Evolutionary conservation across 1,139 yeast species (phyloP).

Genomic region (Magnusiomyces fungicola): DNA sequence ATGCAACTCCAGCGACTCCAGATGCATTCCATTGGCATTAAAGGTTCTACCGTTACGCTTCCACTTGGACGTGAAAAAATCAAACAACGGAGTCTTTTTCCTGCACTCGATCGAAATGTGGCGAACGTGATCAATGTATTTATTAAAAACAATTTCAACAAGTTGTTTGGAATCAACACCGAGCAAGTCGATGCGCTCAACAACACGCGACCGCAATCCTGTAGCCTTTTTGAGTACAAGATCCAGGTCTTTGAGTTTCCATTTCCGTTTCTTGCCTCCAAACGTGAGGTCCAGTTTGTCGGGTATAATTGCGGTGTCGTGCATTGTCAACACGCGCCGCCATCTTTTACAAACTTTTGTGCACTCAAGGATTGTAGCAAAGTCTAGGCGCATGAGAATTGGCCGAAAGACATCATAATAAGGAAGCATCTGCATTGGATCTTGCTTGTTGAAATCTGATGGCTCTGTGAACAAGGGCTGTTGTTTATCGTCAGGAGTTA

Average conservation of each 20-base stretch:
- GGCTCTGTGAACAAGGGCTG: background rate
- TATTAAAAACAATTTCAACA: background rate
- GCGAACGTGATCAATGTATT: background rate
- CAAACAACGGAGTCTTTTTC: background rate
- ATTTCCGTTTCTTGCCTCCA: background rate
- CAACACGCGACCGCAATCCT: background rate
- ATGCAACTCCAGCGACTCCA: background rate
- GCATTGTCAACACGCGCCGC: background rate
- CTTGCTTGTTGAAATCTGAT: background rate
- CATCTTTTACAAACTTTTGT: background rate
- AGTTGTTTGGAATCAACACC: background rate
- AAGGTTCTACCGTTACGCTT: too few relatives aligned
- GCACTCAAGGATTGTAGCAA: background rate
- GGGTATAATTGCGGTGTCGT: background rate
- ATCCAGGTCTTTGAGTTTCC: conserved; percentile 2
- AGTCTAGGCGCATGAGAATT: background rate
- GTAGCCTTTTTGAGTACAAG: background rate
- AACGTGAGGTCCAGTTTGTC: background rate
- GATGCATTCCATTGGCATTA: too few relatives aligned
- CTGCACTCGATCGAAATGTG: background rate
- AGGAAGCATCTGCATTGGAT: background rate
- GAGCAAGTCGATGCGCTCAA: background rate
- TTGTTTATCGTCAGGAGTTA: background rate
- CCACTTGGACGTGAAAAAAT: too few relatives aligned
- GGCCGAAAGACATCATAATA: conserved; percentile 2